Percentiles rank a stretch among this genome's conserved stretches.
These are phyloP conservation scores for Niebla homalea DNA, from an alignment of 495 filamentous ascomycete species.

Conservation along the genomic window DNA sequence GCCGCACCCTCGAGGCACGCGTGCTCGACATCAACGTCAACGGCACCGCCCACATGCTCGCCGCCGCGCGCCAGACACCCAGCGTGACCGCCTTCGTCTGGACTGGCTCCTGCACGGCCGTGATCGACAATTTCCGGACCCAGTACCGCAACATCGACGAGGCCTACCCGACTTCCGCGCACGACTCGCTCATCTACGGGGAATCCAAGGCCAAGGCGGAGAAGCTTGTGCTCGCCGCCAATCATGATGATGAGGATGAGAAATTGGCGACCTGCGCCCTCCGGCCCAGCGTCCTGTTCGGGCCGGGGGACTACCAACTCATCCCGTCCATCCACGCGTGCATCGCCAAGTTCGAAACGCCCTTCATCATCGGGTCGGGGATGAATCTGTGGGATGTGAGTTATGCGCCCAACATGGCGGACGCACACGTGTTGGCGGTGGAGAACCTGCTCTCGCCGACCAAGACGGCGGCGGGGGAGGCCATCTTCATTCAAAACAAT, in stretches of 20 bases:
- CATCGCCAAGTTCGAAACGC: conserved; percentile 41
- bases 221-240: conserved; percentile 37
- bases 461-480: conserved; percentile 44
- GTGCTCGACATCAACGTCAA: conserved; percentile 42
- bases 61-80: conserved; percentile 29
- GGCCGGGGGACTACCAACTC: conserved; percentile 40
- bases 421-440: conserved; percentile 49
- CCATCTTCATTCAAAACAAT: conserved; percentile 52
- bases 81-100: conserved; percentile 44
- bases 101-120: conserved; percentile 42
- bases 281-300: conserved; percentile 43
- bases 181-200: conserved; percentile 39
- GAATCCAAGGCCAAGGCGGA: conserved; percentile 48
- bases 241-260: conserved; percentile 2
- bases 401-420: conserved; percentile 46
- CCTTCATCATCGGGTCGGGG: conserved; percentile 43
- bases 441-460: conserved; percentile 39
- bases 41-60: conserved; percentile 44
- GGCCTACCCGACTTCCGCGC: conserved; percentile 32
- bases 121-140: conserved; percentile 39
- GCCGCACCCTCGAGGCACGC: conserved; percentile 23
- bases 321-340: conserved; percentile 41
- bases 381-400: conserved; percentile 49
- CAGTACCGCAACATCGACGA: conserved; percentile 43
- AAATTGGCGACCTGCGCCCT: conserved; percentile 39